phyloP scores from a whole-genome alignment of 225 moss, liverwort and hornwort species.

The Pseudoscleropodium purum region DNA sequence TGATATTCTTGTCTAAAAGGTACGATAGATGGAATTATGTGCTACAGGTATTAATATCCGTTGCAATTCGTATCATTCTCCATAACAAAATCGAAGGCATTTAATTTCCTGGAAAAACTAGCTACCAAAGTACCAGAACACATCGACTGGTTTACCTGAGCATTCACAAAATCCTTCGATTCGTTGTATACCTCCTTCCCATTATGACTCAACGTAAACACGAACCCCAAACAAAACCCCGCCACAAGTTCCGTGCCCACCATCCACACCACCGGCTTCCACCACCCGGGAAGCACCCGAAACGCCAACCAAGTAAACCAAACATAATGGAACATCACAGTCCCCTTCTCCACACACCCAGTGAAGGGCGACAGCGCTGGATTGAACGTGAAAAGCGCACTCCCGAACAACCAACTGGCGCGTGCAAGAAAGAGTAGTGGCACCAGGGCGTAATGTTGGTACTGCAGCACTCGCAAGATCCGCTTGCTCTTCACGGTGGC shows the following conservation, averaged over 20 bases:
- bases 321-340: constrained; percentile 36
- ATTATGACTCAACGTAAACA: constrained; percentile 77
- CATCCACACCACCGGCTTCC: constrained; percentile 48
- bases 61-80: neutral
- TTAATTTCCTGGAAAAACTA: neutral
- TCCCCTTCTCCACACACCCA: constrained; percentile 31
- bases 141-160: constrained; percentile 21
- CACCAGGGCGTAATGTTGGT: constrained; percentile 68
- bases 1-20: too few relatives aligned
- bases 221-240: constrained; percentile 52
- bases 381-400: constrained; percentile 16
- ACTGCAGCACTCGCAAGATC: constrained; percentile 42
- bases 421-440: constrained; percentile 63
- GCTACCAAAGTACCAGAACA: neutral
- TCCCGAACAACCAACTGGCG: constrained; percentile 74
- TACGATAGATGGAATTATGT: neutral
- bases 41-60: neutral
- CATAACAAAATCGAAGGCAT: neutral
- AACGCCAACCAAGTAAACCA: constrained; percentile 26
- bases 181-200: constrained; percentile 88
- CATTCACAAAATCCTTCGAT: constrained; percentile 62
- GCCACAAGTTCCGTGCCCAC: constrained; percentile 44
- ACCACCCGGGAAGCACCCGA: constrained; percentile 31
- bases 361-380: constrained; percentile 15
- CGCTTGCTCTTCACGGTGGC: constrained; percentile 55